Conservation (phyloP, 192 early-diverging fungal genomes). For the Cladochytrium replicatum region DNA sequence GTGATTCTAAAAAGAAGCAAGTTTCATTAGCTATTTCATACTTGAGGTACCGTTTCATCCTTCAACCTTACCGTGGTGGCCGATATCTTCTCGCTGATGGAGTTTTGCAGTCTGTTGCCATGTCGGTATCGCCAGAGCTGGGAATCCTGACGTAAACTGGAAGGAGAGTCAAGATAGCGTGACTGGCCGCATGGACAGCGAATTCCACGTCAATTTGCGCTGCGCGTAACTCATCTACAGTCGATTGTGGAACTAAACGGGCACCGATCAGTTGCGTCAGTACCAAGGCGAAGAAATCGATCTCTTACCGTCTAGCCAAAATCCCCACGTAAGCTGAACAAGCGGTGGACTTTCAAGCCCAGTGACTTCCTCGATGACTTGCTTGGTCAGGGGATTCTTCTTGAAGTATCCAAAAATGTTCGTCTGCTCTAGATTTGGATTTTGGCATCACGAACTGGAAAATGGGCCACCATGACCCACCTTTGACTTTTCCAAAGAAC, state of each 20-base stretch:
- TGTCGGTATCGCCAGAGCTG: constrained; percentile 7
- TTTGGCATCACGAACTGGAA: not conserved
- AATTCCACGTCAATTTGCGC: constrained; percentile 26
- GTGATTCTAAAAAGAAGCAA: constrained; percentile 19
- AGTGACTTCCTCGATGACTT: constrained; percentile 37
- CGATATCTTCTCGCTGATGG: constrained; percentile 31
- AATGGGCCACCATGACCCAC: constrained; percentile 2
- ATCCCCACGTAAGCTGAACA: constrained; percentile 17
- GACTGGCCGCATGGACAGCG: constrained; percentile 42
- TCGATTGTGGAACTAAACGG: constrained; percentile 4
- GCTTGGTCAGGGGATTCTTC: constrained; percentile 30
- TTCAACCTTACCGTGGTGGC: constrained; percentile 21
- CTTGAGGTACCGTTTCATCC: constrained; percentile 1
- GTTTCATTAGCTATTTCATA: not conserved
- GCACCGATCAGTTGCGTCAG: not conserved
- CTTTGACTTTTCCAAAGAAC: constrained; percentile 13
- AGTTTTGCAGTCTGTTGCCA: constrained; percentile 44
- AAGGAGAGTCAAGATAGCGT: constrained; percentile 33
- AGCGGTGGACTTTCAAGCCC: constrained; percentile 38
- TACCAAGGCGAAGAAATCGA: too few species aligned
- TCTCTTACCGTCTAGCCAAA: constrained; percentile 38
- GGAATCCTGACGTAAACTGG: constrained; percentile 19
- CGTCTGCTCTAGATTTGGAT: constrained; percentile 28
- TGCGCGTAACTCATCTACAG: constrained; percentile 7
- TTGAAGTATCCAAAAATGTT: constrained; percentile 49